Conservation (phyloP, 768 basidiomycete species). For the Pholiota conissans region DNA sequence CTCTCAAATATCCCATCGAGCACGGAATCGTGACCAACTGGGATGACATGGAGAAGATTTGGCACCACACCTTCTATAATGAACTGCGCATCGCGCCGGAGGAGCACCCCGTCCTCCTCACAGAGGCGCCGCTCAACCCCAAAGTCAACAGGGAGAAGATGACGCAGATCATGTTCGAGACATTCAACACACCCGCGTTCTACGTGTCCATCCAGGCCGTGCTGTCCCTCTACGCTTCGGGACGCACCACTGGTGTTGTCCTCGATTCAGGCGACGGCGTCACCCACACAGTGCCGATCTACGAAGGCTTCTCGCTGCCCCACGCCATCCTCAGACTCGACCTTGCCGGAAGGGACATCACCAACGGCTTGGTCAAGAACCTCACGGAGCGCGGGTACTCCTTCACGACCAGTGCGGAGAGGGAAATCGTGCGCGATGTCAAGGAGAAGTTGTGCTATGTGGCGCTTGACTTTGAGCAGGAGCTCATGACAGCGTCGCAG, state of each 20-base stretch:
- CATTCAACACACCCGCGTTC: constrained; percentile 91
- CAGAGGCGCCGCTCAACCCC: constrained; percentile 93
- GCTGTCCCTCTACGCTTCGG: constrained; percentile 91
- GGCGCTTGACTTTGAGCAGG: constrained; percentile 92
- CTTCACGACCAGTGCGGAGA: constrained; percentile 94
- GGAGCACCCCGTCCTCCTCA: constrained; percentile 90
- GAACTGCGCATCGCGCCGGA: constrained; percentile 92
- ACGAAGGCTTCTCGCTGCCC: constrained; percentile 90
- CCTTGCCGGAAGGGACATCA: constrained; percentile 91
- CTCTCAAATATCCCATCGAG: constrained; percentile 91
- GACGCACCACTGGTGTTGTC: constrained; percentile 93
- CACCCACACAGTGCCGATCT: constrained; percentile 94
- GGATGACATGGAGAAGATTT: constrained; percentile 99
- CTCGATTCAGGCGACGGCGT: constrained; percentile 97
- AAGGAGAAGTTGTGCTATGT: constrained; percentile 98
- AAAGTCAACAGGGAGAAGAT: constrained; percentile 93
- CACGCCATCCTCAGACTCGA: constrained; percentile 94
- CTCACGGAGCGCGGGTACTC: constrained; percentile 90
- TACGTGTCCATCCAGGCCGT: constrained; percentile 93
- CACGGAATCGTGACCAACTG: constrained; percentile 97
- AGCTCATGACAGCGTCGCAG: constrained; percentile 88
- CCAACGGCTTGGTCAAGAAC: constrained; percentile 80
- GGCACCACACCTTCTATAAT: constrained; percentile 98
- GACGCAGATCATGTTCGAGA: constrained; percentile 98
- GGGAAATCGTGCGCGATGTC: constrained; percentile 95